Conservation (phyloP, 331 rosid genomes). For the Phaseolus coccineus region DNA sequence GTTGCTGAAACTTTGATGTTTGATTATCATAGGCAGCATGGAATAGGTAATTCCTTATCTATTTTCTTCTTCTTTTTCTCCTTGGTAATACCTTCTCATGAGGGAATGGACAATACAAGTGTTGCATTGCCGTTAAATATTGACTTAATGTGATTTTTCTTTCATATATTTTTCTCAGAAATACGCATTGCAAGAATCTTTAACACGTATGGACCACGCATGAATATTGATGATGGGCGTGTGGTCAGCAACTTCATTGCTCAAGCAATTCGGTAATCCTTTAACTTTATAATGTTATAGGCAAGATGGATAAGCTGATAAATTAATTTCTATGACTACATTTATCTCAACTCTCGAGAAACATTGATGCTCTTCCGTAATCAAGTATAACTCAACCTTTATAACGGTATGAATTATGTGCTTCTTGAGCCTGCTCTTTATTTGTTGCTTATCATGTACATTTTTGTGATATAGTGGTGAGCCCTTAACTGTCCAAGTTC, state of each 20-base stretch:
- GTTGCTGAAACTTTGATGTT: conserved; percentile 98
- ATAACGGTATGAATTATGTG: not conserved
- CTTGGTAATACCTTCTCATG: not conserved
- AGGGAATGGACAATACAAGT: conserved; percentile 12
- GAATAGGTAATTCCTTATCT: conserved; percentile 61
- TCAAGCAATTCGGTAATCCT: conserved; percentile 54
- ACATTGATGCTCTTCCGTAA: not conserved
- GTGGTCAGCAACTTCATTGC: conserved; percentile 63
- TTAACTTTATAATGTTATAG: conserved; percentile 8
- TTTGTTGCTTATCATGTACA: conserved; percentile 1
- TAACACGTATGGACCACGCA: conserved; percentile 61
- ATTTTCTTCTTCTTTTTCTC: not conserved
- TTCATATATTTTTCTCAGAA: conserved; percentile 37
- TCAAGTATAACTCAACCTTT: conserved; percentile 14
- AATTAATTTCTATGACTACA: not conserved
- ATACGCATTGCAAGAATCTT: conserved; percentile 63
- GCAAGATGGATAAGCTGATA: conserved; percentile 19
- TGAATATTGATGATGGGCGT: conserved; percentile 64
- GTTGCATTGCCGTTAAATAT: not conserved
- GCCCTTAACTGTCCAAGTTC: conserved; percentile 84
- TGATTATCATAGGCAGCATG: conserved; percentile 95
- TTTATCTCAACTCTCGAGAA: not conserved
- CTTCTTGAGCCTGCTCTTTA: conserved; percentile 8
- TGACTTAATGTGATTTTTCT: conserved; percentile 7
- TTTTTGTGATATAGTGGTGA: conserved; percentile 62